Percentiles rank a stretch among this genome's conserved stretches.
These are phyloP conservation scores for Diaporthe caulivora DNA, from an alignment of 2,329 filamentous ascomycete species.

Conservation along the genomic window DNA sequence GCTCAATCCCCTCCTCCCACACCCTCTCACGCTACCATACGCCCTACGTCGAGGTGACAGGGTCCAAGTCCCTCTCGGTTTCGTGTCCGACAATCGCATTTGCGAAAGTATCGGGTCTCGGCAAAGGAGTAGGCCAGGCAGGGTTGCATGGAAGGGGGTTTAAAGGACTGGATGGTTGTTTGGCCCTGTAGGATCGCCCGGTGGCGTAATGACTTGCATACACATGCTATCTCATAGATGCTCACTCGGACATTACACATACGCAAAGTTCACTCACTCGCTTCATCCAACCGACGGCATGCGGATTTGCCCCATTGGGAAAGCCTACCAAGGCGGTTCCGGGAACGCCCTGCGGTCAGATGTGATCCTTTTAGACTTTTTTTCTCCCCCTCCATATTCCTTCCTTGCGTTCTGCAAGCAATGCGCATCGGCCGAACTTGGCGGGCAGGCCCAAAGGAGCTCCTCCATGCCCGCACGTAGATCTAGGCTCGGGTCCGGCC, in stretches of 20 bases:
- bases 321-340: not conserved
- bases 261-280: not conserved
- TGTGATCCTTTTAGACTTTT: slow-evolving; percentile 23
- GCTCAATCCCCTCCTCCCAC: not conserved
- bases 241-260: not conserved
- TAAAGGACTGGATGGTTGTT: not conserved
- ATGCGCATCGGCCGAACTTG: slow-evolving; percentile 19
- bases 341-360: slow-evolving; percentile 18
- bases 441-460: not conserved
- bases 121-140: not conserved
- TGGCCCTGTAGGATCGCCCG: slow-evolving; percentile 24
- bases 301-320: slow-evolving; percentile 13
- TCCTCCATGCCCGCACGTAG: not conserved
- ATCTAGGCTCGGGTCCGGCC: slow-evolving; percentile 27
- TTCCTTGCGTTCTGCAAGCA: not conserved
- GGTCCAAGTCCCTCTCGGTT: not conserved
- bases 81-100: not conserved
- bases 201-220: slow-evolving; percentile 33
- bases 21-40: not conserved
- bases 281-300: not conserved
- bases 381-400: not conserved
- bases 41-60: slow-evolving; percentile 10
- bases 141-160: not conserved
- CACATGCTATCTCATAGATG: not conserved
- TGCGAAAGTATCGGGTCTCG: not conserved